Conservation (phyloP, 2,329 filamentous ascomycete species). For the Colletotrichum tabaci region DNA sequence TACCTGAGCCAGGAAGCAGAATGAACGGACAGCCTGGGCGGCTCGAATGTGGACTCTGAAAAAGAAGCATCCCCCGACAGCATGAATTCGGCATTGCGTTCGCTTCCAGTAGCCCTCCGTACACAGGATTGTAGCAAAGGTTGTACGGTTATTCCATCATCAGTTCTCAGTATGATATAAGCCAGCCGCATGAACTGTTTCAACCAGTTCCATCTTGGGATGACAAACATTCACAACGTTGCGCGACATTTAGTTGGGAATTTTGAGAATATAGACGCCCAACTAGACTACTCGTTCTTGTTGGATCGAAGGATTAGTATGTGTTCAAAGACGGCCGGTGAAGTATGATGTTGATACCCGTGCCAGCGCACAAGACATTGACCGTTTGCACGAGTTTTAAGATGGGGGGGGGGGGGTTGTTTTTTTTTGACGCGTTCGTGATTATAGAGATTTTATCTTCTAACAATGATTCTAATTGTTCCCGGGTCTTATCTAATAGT, state of each 20-base stretch:
- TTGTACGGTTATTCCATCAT: slow-evolving; percentile 39
- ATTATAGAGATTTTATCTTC: no score
- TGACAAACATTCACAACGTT: slow-evolving; percentile 3
- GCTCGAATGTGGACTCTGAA: slow-evolving; percentile 29
- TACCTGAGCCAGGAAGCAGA: neutral
- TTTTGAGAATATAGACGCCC: slow-evolving; percentile 45
- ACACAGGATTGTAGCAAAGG: slow-evolving; percentile 39
- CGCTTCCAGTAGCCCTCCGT: slow-evolving; percentile 51
- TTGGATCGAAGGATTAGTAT: slow-evolving; percentile 47
- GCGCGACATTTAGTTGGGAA: slow-evolving; percentile 6
- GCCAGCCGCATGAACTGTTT: neutral
- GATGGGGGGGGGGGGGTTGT: no score
- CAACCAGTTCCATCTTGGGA: slow-evolving; percentile 3
- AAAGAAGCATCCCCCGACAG: slow-evolving; percentile 44
- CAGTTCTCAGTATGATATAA: neutral
- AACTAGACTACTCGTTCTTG: slow-evolving; percentile 46
- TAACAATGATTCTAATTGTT: neutral
- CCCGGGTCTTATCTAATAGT: neutral
- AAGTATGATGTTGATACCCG: neutral
- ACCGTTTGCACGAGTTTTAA: neutral
- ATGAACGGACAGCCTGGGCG: neutral
- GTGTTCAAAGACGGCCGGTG: slow-evolving; percentile 41
- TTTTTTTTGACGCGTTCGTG: neutral
- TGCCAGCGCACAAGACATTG: neutral
- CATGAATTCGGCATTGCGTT: slow-evolving; percentile 53